Conservation (phyloP, 148 eudicot species). For the Dysphania ambrosioides region DNA sequence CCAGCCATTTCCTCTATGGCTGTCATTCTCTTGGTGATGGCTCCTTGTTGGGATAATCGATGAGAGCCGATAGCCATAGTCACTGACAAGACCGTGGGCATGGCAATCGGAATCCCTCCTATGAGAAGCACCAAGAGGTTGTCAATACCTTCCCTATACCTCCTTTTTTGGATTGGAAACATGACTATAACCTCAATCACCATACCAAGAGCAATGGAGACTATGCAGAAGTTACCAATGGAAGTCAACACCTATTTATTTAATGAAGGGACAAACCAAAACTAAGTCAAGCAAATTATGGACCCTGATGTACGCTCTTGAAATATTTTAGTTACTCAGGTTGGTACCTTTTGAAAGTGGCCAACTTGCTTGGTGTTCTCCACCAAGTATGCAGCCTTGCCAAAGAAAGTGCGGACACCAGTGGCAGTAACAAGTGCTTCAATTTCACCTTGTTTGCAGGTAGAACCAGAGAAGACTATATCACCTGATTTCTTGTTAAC, state of each 20-base stretch:
- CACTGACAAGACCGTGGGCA: constrained; percentile 81
- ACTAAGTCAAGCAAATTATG: no score
- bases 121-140: constrained; percentile 73
- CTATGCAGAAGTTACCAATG: constrained; percentile 79
- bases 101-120: constrained; percentile 89
- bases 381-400: constrained; percentile 82
- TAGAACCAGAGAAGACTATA: constrained; percentile 69
- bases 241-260: constrained; percentile 51
- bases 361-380: constrained; percentile 73
- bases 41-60: constrained; percentile 68
- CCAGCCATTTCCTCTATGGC: constrained; percentile 94
- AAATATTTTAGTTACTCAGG: no score
- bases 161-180: constrained; percentile 60
- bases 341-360: constrained; percentile 58
- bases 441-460: constrained; percentile 78
- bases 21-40: constrained; percentile 87
- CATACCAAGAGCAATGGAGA: constrained; percentile 61
- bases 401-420: constrained; percentile 71
- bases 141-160: constrained; percentile 69
- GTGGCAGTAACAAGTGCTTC: constrained; percentile 76
- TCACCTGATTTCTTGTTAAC: constrained; percentile 60
- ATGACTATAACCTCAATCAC: constrained; percentile 61
- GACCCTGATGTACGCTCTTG: no score
- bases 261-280: neutral
- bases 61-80: constrained; percentile 90